Evolutionary conservation across 371 early-diverging fungal species (phyloP), one percentile per base, ranked within the genome.

Genomic region (Chytridium lagenaria): DNA sequence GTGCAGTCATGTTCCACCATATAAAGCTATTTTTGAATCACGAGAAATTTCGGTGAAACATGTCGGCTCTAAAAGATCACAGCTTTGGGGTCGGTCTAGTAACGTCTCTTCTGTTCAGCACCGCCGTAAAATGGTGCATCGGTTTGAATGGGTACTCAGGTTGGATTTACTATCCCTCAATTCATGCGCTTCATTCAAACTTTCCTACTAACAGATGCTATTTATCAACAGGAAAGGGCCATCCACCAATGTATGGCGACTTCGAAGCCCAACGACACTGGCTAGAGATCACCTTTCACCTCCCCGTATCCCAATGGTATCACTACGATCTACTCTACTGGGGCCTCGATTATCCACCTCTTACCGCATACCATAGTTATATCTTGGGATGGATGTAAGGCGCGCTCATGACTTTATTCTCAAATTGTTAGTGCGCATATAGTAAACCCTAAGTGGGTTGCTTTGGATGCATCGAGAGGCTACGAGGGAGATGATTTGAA

Each of bases 231-330:
- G n/a, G 81, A 12, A 65, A 26, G 37, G 67, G 34, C 33, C 83
- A 79, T 15, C 91, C 92, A 1, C 98, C 97, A 15, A 78, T 92
- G 77, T 92, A 80, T 80, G 98, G 98, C 36, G 98, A 98, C 83
- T 98, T 94, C 82, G 97, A 98, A 76, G 97, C 98, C 2, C 98
- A 98, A 77, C 86, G 98, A 31, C 97, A 98, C 80, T 98, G 97
- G 97, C 91, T 98, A 91, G 97, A 97, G 79, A 81, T 97, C 38
- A 96, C 97, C 0, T 74, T 81, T 2, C 90, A 94, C 71, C 77
- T 96, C 59, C 94, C 96, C 0, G 72, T 85, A 16, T 75, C 77
- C 15, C 77, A 91, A 70, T 98, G 98, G 98, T 98, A 98, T 79
- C 83, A 80, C 26, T 93, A 95, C 80, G 91, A 92, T 71, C 83